Conservation (phyloP, 2,329 filamentous ascomycete species). For the Hypoxylon sp. region DNA sequence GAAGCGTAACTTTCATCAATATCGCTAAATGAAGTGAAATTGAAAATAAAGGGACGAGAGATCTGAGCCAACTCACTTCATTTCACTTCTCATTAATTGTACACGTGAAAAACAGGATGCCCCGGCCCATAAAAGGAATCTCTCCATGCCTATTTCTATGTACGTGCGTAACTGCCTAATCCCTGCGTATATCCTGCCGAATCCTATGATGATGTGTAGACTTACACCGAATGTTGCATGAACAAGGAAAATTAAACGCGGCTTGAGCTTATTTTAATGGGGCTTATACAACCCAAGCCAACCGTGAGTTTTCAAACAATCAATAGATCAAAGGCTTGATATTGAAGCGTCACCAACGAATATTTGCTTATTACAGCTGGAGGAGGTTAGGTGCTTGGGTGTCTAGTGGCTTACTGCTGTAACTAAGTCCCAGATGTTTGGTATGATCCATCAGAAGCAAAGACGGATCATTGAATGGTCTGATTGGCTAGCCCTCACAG, state of each 20-base stretch:
- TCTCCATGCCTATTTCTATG: neutral
- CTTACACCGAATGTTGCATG: slow-evolving; percentile 16
- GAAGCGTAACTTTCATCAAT: too few relatives aligned
- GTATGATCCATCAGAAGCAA: neutral
- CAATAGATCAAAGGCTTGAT: neutral
- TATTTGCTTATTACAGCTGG: neutral
- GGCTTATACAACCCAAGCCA: neutral
- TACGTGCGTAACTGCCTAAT: neutral
- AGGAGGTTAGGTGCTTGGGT: neutral
- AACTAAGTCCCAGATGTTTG: neutral
- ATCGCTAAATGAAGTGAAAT: too few relatives aligned
- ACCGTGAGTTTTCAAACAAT: neutral
- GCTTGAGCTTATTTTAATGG: neutral
- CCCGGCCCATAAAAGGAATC: neutral
- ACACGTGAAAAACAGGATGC: too few relatives aligned
- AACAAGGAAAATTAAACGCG: neutral
- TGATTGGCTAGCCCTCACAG: slow-evolving; percentile 16
- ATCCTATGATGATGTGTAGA: slow-evolving; percentile 6
- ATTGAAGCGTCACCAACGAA: neutral
- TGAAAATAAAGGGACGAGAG: neutral
- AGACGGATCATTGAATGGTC: neutral
- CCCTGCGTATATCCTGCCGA: neutral
- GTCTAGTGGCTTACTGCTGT: neutral
- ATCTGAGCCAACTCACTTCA: neutral
- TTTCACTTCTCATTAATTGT: neutral